Percentiles rank a stretch among this genome's conserved stretches.
phyloP scores from a whole-genome alignment of 805 yeast species.

The Babjeviella inositovora region DNA sequence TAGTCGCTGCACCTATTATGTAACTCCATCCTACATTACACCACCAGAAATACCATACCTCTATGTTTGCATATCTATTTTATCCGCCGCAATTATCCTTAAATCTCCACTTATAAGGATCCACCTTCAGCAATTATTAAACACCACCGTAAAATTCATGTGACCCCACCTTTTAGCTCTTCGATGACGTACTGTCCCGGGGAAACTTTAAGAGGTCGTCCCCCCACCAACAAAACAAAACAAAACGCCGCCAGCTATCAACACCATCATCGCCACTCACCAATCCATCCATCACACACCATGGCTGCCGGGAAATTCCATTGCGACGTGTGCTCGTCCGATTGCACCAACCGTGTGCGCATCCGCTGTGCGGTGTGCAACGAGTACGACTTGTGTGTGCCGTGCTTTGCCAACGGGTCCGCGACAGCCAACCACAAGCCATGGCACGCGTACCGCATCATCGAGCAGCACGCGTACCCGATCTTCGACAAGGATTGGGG shows the following conservation, averaged over 20 bases:
- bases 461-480: constrained; percentile 92
- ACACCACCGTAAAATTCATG: no score
- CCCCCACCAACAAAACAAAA: constrained; percentile 1
- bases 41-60: no score
- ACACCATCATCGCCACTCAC: constrained; percentile 1
- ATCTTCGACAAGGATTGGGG: constrained; percentile 90
- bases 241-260: no score
- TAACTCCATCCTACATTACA: no score
- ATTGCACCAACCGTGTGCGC: constrained; percentile 84
- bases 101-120: no score
- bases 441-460: constrained; percentile 79
- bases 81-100: no score
- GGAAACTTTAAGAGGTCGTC: not conserved
- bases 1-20: no score
- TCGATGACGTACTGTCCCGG: no score
- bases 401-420: constrained; percentile 82
- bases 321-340: constrained; percentile 95
- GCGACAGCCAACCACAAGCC: constrained; percentile 81
- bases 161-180: no score
- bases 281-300: constrained; percentile 1
- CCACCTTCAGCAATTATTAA: no score
- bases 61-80: no score
- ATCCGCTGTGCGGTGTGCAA: constrained; percentile 84
- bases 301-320: constrained; percentile 38
- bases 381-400: constrained; percentile 95